Conservation (phyloP, 306 rosid species). For the Quercus bicolor region DNA sequence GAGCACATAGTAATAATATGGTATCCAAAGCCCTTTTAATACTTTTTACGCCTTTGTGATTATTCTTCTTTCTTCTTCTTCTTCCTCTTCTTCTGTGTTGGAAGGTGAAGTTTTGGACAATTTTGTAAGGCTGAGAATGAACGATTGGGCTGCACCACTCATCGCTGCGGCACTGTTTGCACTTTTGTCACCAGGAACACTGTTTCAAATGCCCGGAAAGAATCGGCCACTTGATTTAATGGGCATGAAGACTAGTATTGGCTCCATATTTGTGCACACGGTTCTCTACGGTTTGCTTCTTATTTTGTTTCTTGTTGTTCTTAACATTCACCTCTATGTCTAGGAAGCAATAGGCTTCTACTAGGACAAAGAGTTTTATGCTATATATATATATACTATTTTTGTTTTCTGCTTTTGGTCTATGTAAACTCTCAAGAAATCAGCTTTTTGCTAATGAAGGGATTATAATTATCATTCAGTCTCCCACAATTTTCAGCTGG, state of each 20-base stretch:
- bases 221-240: slow-evolving; percentile 57
- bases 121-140: slow-evolving; percentile 27
- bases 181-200: slow-evolving; percentile 69
- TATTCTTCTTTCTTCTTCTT: slow-evolving; percentile 2
- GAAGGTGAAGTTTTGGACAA: background rate
- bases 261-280: slow-evolving; percentile 80
- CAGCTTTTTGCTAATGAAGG: background rate
- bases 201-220: slow-evolving; percentile 87
- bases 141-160: slow-evolving; percentile 79
- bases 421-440: background rate
- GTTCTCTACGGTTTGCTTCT: slow-evolving; percentile 75
- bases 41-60: background rate
- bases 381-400: too few species aligned
- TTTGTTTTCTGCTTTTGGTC: background rate
- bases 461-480: background rate
- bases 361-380: background rate
- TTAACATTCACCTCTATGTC: slow-evolving; percentile 61
- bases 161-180: slow-evolving; percentile 80
- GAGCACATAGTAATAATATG: background rate
- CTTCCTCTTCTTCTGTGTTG: slow-evolving; percentile 1
- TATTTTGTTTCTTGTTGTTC: slow-evolving; percentile 65
- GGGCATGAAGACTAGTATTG: slow-evolving; percentile 81
- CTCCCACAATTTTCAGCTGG: background rate
- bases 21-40: background rate
- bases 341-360: slow-evolving; percentile 13